Evolutionary conservation across 352 stramenopile species (phyloP), one percentile per base, ranked within the genome.

Genomic region (Phytophthora megakarya): DNA sequence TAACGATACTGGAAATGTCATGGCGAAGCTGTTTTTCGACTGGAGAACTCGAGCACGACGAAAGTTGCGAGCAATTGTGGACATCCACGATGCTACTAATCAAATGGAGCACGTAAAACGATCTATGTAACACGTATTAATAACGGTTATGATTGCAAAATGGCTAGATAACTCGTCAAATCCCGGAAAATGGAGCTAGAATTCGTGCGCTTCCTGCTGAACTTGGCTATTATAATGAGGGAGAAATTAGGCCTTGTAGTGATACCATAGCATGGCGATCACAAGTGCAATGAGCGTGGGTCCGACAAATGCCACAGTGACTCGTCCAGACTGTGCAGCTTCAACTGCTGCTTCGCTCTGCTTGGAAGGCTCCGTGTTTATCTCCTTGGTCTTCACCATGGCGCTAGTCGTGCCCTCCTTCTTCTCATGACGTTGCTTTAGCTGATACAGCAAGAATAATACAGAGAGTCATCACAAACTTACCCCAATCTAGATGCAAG

Each of bases 341-440:
- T 56, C 64, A 16, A 5, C 22, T 45, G 43, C 15, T 4, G 35
- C 45, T 23, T 46, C 38, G 13, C n/a, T 56, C n/a, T 52, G 22
- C 33, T 62, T 67, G 1, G 16, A 26, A 23, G 3, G 25, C 33
- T 38, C 42, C 15, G 50, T 10, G 37, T 60, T 37, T 19, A 25
- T 16, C 25, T 51, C 22, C 15, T 49, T 69, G 1, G 11, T 16
- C 39, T 61, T 67, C 7, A 26, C 18, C 16, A 13, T 48, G 12
- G 35, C 39, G n/a, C 25, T 59, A 18, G n/a, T 30, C 30, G 65
- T 58, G n/a, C 35, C 61, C 12, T 60, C 61, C 28, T 73, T 66
- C 48, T 86, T 82, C 62, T 86, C 72, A 11, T 68, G 47, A 7
- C 77, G 77, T 66, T 86, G 74, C 16, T 65, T 77, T 10, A 82